Evolutionary conservation across 257 asterid genomes (phyloP), one percentile per base, ranked within the genome.

Genomic region (Solanum pimpinellifolium): DNA sequence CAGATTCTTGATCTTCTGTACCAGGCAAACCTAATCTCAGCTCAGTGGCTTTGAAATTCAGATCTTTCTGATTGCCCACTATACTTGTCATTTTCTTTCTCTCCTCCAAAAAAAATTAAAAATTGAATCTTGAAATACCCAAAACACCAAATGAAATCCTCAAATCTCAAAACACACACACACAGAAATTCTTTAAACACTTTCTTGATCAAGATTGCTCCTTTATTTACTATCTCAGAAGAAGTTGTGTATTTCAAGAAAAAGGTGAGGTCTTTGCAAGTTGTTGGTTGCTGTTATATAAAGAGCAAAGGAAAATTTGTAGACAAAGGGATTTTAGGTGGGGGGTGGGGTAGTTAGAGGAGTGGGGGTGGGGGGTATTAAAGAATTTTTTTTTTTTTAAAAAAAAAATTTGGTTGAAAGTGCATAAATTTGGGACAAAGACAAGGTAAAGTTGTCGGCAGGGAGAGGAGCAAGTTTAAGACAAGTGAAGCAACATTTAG

Each of bases 21-120:
- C 98, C 98, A 3, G 99, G 99, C 62, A 95, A 85, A 20, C 99
- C 99, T 75, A 96, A 86, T 88, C 96, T 90, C 14, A 96, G 96
- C 93, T 94, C 98, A 46, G 98, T 96, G 33, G 94, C 98, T 92
- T 91, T 93, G 44, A 96, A 91, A 89, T 94, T 95, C 68, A 94
- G 88, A 87, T 83, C 95, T 41, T 49, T 86, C 31, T 86, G 93
- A 87, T 42, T 83, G 42, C 56, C 89, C 80, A 73, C 86, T 62
- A 88, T 77, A 72, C 88, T 83, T 49, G 86, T 93, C 96, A 92
- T 91, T 69, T 88, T 59, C 62, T 88, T 47, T 31, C 83, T 10
- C 39, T 13, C 7, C 33, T 37, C 39, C 39, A 37, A 37, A 37
- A 37, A 37, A 37, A 37, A 14, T 13, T 39, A 23, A 65, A 10